These are phyloP conservation scores for Albatrellus sp. DNA, from an alignment of 1,284 basidiomycete genomes.

Conservation along the genomic window DNA sequence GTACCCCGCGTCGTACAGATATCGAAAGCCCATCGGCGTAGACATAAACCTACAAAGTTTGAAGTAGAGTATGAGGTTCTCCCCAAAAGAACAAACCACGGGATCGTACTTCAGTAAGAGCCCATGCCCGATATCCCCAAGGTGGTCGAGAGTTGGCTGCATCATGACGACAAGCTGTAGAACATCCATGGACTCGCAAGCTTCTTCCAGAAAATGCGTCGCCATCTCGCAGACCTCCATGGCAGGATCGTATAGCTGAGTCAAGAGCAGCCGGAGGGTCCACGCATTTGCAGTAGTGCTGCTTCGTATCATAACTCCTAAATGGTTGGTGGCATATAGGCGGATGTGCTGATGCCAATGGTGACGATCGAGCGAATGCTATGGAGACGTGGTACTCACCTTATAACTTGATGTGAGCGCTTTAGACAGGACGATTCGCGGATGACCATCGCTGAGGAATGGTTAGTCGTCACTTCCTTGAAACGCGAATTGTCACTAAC, in stretches of 20 bases:
- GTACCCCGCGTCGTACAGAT: slow-evolving; percentile 84
- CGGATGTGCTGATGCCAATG: slow-evolving; percentile 58
- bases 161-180: slow-evolving; percentile 89
- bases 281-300: slow-evolving; percentile 61
- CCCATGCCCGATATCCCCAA: slow-evolving; percentile 86
- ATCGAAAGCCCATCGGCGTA: slow-evolving; percentile 84
- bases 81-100: background rate
- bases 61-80: background rate
- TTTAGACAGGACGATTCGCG: slow-evolving; percentile 85
- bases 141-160: slow-evolving; percentile 89
- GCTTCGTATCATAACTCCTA: slow-evolving; percentile 68
- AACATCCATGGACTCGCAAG: slow-evolving; percentile 74
- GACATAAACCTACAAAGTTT: slow-evolving; percentile 81
- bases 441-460: slow-evolving; percentile 70
- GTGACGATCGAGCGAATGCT: background rate
- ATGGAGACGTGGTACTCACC: slow-evolving; percentile 24
- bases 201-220: slow-evolving; percentile 81
- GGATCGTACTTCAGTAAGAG: slow-evolving; percentile 68
- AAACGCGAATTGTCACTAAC: slow-evolving; percentile 30
- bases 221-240: slow-evolving; percentile 85
- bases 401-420: slow-evolving; percentile 87
- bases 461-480: slow-evolving; percentile 1
- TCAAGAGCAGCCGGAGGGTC: slow-evolving; percentile 82
- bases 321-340: slow-evolving; percentile 77
- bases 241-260: slow-evolving; percentile 90